These are phyloP conservation scores for Debaryomycetaceae sp. DNA, from an alignment of 1,139 yeast species.

Conservation along the genomic window DNA sequence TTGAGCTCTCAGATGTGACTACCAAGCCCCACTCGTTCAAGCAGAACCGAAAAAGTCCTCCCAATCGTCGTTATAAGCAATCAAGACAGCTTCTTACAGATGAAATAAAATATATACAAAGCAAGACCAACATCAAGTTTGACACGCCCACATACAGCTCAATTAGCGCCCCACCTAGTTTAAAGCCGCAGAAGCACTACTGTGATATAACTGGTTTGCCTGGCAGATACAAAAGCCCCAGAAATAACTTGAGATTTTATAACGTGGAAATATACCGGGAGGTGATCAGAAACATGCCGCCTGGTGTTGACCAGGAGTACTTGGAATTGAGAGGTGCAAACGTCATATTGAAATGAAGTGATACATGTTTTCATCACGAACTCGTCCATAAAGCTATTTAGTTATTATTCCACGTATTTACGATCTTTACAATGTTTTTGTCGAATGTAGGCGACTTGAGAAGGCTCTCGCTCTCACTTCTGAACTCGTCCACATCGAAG, in stretches of 20 bases:
- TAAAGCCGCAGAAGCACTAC: conserved; percentile 76
- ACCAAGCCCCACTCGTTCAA: conserved; percentile 53
- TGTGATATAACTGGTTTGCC: conserved; percentile 93
- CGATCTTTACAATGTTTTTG: conserved; percentile 29
- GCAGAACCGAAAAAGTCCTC: conserved; percentile 41
- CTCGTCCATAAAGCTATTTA: background rate
- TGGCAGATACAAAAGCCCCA: conserved; percentile 72
- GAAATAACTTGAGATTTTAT: conserved; percentile 74
- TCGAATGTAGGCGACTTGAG: conserved; percentile 39
- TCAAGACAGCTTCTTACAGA: conserved; percentile 72
- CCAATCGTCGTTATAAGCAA: conserved; percentile 69
- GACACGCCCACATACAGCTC: conserved; percentile 59
- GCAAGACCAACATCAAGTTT: conserved; percentile 35
- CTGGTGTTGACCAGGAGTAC: conserved; percentile 93
- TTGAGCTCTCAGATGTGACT: conserved; percentile 38
- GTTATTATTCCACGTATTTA: conserved; percentile 26
- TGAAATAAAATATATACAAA: conserved; percentile 61
- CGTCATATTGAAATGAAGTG: conserved; percentile 60
- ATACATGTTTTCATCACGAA: background rate
- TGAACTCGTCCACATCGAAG: conserved; percentile 23
- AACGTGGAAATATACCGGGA: conserved; percentile 81
- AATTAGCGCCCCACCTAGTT: conserved; percentile 83
- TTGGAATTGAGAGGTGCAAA: conserved; percentile 85
- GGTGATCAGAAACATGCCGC: conserved; percentile 73
- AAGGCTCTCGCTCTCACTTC: conserved; percentile 23